phyloP scores from a whole-genome alignment of 2,329 filamentous ascomycete genomes.

The Nigrograna mackinnonii region DNA sequence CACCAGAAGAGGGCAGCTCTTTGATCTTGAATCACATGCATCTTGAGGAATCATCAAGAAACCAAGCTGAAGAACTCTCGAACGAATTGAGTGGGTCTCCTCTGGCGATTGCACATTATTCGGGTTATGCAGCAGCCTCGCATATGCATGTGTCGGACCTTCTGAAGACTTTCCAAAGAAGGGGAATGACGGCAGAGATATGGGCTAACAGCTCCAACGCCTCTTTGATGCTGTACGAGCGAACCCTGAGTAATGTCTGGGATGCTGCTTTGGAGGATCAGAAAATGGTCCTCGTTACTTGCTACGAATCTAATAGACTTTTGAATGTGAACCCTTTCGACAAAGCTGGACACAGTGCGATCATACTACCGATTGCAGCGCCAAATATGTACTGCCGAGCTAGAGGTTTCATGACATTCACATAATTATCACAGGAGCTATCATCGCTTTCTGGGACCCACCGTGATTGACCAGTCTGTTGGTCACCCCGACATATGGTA shows the following conservation, averaged over 20 bases:
- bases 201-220: background rate
- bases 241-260: conserved; percentile 1
- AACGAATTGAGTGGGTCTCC: background rate
- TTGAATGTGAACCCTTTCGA: too few relatives aligned
- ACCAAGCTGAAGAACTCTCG: conserved; percentile 1
- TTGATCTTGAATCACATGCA: conserved; percentile 1
- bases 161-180: background rate
- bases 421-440: too few relatives aligned
- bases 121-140: conserved; percentile 1
- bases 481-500: too few relatives aligned
- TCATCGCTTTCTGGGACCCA: too few relatives aligned
- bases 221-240: background rate
- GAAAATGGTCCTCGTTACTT: too few relatives aligned
- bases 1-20: conserved; percentile 2
- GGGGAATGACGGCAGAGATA: background rate
- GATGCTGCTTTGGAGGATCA: conserved; percentile 1
- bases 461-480: too few relatives aligned
- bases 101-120: conserved; percentile 5
- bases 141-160: background rate
- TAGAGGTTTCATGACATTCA: too few relatives aligned
- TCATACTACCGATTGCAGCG: too few relatives aligned
- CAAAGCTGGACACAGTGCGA: too few relatives aligned
- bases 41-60: background rate
- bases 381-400: too few relatives aligned
- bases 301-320: too few relatives aligned